phyloP scores from a whole-genome alignment of 768 basidiomycete genomes.

The Tubosaeta brunneosetosa region DNA sequence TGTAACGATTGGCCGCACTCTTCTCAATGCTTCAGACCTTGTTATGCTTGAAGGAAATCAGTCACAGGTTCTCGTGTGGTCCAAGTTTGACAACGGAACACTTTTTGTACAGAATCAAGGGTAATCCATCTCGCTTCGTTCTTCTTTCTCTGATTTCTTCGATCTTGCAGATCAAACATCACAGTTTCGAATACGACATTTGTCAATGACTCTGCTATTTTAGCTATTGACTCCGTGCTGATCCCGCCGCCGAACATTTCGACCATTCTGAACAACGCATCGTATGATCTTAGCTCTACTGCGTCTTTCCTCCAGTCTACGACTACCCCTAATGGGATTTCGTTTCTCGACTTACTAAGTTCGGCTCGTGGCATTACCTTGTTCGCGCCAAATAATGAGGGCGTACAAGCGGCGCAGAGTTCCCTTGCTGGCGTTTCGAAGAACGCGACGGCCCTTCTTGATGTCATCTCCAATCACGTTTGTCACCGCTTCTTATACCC shows the following conservation, averaged over 20 bases:
- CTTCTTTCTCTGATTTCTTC: neutral
- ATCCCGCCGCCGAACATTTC: slow-evolving; percentile 46
- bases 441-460: slow-evolving; percentile 44
- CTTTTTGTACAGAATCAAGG: slow-evolving; percentile 47
- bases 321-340: slow-evolving; percentile 22
- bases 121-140: slow-evolving; percentile 25
- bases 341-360: slow-evolving; percentile 28
- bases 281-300: slow-evolving; percentile 39
- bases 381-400: slow-evolving; percentile 59
- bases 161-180: slow-evolving; percentile 26
- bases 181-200: slow-evolving; percentile 37
- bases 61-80: slow-evolving; percentile 53
- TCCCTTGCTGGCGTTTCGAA: slow-evolving; percentile 30
- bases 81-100: slow-evolving; percentile 33
- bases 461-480: slow-evolving; percentile 59
- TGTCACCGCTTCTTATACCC: slow-evolving; percentile 11
- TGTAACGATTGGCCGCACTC: slow-evolving; percentile 59
- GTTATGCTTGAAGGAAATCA: slow-evolving; percentile 56
- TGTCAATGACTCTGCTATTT: slow-evolving; percentile 41
- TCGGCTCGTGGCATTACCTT: slow-evolving; percentile 54
- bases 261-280: slow-evolving; percentile 33
- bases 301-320: slow-evolving; percentile 9
- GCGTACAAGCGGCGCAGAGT: slow-evolving; percentile 37
- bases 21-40: slow-evolving; percentile 45
- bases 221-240: slow-evolving; percentile 49